Percentiles rank a stretch among this genome's conserved stretches.
Conservation (phyloP, 2,329 filamentous ascomycete genomes). For the Rosellinia necatrix region DNA sequence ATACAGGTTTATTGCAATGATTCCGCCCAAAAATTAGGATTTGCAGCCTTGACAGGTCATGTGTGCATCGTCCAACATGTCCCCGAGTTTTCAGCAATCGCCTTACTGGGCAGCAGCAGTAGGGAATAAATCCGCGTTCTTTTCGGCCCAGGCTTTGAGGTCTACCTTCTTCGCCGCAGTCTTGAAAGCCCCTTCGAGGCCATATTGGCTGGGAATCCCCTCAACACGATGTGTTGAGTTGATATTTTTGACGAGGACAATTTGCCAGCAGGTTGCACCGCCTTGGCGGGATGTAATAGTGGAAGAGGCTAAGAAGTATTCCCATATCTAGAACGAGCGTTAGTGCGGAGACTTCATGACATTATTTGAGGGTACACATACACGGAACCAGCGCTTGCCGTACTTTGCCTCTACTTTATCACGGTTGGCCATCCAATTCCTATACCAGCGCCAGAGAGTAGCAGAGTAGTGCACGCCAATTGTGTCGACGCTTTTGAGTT, state of each 20-base stretch:
- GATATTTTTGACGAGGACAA: constrained; percentile 80
- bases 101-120: constrained; percentile 36
- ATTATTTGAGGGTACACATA: constrained; percentile 53
- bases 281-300: constrained; percentile 79
- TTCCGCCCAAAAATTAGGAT: not conserved
- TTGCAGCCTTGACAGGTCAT: not conserved
- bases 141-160: constrained; percentile 41
- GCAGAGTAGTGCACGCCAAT: constrained; percentile 96
- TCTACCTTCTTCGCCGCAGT: constrained; percentile 39
- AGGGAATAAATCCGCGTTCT: constrained; percentile 42
- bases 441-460: constrained; percentile 97
- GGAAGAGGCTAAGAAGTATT: constrained; percentile 78
- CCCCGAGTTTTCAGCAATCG: not conserved
- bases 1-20: not conserved
- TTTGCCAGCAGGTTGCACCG: constrained; percentile 77
- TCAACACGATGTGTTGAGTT: constrained; percentile 80
- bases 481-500: constrained; percentile 90
- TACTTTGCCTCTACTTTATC: constrained; percentile 96
- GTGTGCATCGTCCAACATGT: not conserved
- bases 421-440: constrained; percentile 94
- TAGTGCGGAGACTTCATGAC: constrained; percentile 13
- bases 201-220: constrained; percentile 69
- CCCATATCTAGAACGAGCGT: constrained; percentile 61
- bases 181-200: constrained; percentile 64
- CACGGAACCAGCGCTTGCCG: constrained; percentile 91